These are phyloP conservation scores for Arthrobotrys musiformis DNA, from an alignment of 2,329 filamentous ascomycete genomes.

Conservation along the genomic window DNA sequence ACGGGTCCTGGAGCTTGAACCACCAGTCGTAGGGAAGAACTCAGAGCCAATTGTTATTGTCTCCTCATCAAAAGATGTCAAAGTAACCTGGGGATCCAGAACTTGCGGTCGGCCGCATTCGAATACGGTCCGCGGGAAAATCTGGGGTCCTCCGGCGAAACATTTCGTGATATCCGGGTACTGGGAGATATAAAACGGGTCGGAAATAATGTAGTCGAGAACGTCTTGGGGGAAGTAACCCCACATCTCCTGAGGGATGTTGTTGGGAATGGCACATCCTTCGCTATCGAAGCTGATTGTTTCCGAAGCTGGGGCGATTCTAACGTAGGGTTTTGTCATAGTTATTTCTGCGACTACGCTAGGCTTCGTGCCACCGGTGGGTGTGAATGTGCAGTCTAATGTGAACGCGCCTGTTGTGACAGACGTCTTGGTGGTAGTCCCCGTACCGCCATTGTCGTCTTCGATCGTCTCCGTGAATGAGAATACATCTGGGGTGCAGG, in stretches of 20 bases:
- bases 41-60: slow-evolving; percentile 4
- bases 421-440: neutral
- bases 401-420: neutral
- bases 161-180: slow-evolving; percentile 30
- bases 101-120: neutral
- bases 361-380: neutral
- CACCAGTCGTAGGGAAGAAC: slow-evolving; percentile 6
- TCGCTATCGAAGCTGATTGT: neutral
- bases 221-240: slow-evolving; percentile 28
- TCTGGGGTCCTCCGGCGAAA: slow-evolving; percentile 6
- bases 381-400: neutral
- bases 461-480: neutral
- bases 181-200: slow-evolving; percentile 1
- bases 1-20: neutral
- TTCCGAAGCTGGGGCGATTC: neutral
- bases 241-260: slow-evolving; percentile 21
- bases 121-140: neutral
- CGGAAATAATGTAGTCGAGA: slow-evolving; percentile 1
- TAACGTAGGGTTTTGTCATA: slow-evolving; percentile 13
- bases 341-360: slow-evolving; percentile 19
- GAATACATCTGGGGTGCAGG: neutral
- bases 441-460: neutral
- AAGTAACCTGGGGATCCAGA: neutral
- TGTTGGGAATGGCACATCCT: neutral
- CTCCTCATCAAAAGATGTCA: slow-evolving; percentile 6